Evolutionary conservation across 2,329 filamentous ascomycete species (phyloP).

Genomic region (Stylonectria norvegica): DNA sequence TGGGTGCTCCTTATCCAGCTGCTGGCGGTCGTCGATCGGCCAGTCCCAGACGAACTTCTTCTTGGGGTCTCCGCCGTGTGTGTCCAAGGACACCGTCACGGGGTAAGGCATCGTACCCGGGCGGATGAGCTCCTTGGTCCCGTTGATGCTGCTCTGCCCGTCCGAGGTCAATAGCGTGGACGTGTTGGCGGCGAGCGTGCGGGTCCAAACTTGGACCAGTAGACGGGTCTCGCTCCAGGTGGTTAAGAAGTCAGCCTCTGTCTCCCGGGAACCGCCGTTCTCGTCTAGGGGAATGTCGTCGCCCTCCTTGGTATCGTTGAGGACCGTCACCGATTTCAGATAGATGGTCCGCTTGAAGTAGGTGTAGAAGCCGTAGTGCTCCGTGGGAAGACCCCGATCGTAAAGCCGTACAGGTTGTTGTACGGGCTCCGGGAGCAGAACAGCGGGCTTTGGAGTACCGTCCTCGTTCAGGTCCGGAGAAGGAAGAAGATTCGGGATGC

Average conservation of each 20-base stretch:
- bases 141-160: conserved; percentile 26
- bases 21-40: conserved; percentile 45
- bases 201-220: conserved; percentile 65
- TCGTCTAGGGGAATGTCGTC: conserved; percentile 43
- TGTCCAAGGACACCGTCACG: conserved; percentile 58
- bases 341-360: conserved; percentile 89
- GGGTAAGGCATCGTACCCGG: conserved; percentile 64
- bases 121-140: conserved; percentile 32
- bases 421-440: conserved; percentile 65
- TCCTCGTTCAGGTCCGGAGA: conserved; percentile 60
- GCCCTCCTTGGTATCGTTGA: conserved; percentile 43
- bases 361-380: conserved; percentile 92
- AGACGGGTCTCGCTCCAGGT: conserved; percentile 61
- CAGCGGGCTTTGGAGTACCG: conserved; percentile 68
- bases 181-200: conserved; percentile 41
- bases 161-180: conserved; percentile 36
- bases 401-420: conserved; percentile 82
- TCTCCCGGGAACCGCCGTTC: conserved; percentile 52
- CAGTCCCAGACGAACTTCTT: conserved; percentile 55
- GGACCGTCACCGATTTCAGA: conserved; percentile 56
- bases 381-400: conserved; percentile 73
- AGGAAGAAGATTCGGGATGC: conserved; percentile 52
- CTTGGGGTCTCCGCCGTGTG: conserved; percentile 55
- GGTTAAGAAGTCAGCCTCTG: conserved; percentile 53
- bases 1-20: conserved; percentile 42